phyloP scores from a whole-genome alignment of 495 filamentous ascomycete genomes.

The Recurvomyces mirabilis region DNA sequence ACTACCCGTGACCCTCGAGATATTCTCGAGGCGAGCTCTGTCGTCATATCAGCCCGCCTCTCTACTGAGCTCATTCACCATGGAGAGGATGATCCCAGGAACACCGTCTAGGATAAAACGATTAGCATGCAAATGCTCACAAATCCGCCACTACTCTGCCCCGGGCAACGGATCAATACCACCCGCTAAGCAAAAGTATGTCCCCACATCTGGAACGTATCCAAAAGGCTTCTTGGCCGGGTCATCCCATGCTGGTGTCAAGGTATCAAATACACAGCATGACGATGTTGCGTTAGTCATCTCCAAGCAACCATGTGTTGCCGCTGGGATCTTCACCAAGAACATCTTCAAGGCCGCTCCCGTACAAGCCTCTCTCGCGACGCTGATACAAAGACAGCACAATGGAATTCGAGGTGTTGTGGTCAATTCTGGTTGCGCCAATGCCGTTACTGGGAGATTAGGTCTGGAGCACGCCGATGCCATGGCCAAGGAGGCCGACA shows the following conservation, averaged over 20 bases:
- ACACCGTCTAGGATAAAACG: no score
- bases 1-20: no score
- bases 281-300: slow-evolving; percentile 82
- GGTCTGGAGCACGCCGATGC: slow-evolving; percentile 76
- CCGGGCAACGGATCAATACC: slow-evolving; percentile 31
- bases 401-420: slow-evolving; percentile 67
- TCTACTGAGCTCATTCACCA: no score
- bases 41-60: no score
- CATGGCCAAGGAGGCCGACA: slow-evolving; percentile 73
- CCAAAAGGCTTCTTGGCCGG: slow-evolving; percentile 83
- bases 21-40: no score
- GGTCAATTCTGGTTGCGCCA: slow-evolving; percentile 93
- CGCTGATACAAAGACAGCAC: slow-evolving; percentile 53
- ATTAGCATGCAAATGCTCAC: slow-evolving; percentile 7
- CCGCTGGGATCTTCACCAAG: slow-evolving; percentile 89
- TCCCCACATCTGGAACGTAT: slow-evolving; percentile 74
- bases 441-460: slow-evolving; percentile 90
- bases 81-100: no score
- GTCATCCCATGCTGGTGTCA: slow-evolving; percentile 85
- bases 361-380: slow-evolving; percentile 67
- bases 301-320: slow-evolving; percentile 81
- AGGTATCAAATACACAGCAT: slow-evolving; percentile 75
- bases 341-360: slow-evolving; percentile 98
- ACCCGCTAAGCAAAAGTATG: slow-evolving; percentile 57
- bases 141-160: slow-evolving; percentile 30